Evolutionary conservation across 1,284 basidiomycete genomes (phyloP), one percentile per base, ranked within the genome.

Genomic region (Cutaneotrichosporon sp.): DNA sequence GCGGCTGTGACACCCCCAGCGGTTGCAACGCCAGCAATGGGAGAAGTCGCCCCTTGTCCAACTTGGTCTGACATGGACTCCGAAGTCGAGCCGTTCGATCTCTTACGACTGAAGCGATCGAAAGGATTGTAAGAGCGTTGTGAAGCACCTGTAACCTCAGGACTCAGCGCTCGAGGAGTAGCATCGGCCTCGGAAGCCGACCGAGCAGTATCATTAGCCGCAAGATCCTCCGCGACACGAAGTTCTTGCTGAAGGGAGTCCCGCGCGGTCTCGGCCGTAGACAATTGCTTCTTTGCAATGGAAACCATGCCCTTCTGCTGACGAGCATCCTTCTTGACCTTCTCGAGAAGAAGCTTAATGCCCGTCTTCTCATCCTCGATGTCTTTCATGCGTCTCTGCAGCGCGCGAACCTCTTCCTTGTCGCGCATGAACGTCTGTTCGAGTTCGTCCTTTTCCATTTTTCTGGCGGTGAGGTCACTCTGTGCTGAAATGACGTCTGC

Each of bases 291-390:
- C 78, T 87, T 87, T 9, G 89, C 87, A 69, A 98, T 96, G 4
- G 92, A 91, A 14, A 93, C 80, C 52, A 96, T 79, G 12, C 94
- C 96, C 74, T 92, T 96, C 75, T 97, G 92, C 71, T 96, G 90
- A 68, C 96, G 86, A 0, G 88, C 89, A 46, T 97, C 92, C 76
- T 92, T 97, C 77, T 85, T 91, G 43, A 84, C 73, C 77, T 90
- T 93, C 72, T 97, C 96, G 37, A 92, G 77, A 60, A 88, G 84
- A 9, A 76, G 79, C 75, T 88, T 92, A 51, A 88, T 72, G 8
- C 76, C 72, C 41, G 86, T 83, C 38, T 85, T 86, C 72, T 92
- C 84, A 54, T 84, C 81, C 24, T 86, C 84, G 16, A 85, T 81
- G 67, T 93, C 90, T 22, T 84, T 80, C 86, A 97, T 90, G 25